These are phyloP conservation scores for Haplosporangium sp. DNA, from an alignment of 371 early-diverging fungal genomes.

Conservation along the genomic window DNA sequence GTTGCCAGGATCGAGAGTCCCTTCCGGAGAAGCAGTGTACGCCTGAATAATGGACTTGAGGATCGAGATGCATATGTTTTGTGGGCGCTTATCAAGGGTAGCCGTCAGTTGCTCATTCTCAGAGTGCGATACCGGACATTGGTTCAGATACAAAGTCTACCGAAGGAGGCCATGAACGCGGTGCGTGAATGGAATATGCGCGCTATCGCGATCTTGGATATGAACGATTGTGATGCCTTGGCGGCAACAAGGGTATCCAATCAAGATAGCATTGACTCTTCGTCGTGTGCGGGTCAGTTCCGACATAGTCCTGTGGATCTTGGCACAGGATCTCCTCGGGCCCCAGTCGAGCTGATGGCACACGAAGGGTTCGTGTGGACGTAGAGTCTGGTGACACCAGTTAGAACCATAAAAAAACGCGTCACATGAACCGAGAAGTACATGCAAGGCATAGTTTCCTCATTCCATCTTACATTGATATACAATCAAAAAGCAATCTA, in stretches of 20 bases:
- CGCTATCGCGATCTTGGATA: constrained; percentile 8
- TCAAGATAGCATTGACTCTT: constrained; percentile 2
- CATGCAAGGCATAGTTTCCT: neutral
- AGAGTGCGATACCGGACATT: constrained; percentile 10
- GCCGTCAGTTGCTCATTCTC: constrained; percentile 9
- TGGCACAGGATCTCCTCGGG: neutral
- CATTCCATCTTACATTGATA: neutral
- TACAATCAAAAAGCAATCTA: neutral
- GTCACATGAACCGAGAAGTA: neutral
- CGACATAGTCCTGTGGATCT: neutral
- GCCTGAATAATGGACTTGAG: neutral
- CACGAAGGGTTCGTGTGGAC: constrained; percentile 1
- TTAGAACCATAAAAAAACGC: neutral
- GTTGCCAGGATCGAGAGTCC: neutral
- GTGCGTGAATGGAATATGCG: constrained; percentile 14
- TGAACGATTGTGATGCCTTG: constrained; percentile 11
- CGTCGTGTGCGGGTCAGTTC: constrained; percentile 8
- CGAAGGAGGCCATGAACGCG: constrained; percentile 21
- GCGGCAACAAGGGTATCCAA: constrained; percentile 9
- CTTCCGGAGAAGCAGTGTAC: constrained; percentile 12
- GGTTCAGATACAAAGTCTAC: constrained; percentile 8
- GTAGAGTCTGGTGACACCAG: no score
- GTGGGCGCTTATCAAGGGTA: constrained; percentile 6
- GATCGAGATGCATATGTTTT: constrained; percentile 7
- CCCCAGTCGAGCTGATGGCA: neutral